Percentiles rank a stretch among this genome's conserved stretches.
These are phyloP conservation scores for Capsella bursapastoris DNA, from an alignment of 345 rosid genomes.

Conservation along the genomic window DNA sequence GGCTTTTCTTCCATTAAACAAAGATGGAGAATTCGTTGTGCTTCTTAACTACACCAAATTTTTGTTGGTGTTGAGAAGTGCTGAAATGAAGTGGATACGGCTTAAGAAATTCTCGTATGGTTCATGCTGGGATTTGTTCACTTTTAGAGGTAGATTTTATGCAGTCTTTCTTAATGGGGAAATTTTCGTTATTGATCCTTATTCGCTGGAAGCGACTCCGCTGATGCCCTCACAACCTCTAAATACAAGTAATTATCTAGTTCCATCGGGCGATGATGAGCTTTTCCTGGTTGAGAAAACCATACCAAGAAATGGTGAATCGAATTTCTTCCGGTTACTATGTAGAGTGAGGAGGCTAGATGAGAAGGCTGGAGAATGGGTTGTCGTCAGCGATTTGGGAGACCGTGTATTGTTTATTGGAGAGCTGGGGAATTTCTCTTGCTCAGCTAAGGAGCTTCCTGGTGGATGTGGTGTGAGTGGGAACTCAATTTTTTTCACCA, in stretches of 20 bases:
- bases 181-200: background rate
- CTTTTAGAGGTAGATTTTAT: conserved; percentile 19
- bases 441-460: conserved; percentile 10
- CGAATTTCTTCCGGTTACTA: background rate
- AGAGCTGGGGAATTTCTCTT: background rate
- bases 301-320: background rate
- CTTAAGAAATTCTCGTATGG: background rate
- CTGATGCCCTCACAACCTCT: background rate
- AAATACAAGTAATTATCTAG: background rate
- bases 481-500: conserved; percentile 17
- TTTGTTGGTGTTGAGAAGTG: conserved; percentile 20
- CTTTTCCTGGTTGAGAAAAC: conserved; percentile 25
- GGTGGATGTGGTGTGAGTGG: conserved; percentile 26
- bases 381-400: conserved; percentile 10
- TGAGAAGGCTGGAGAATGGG: background rate
- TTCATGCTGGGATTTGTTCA: background rate
- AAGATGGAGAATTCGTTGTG: conserved; percentile 21
- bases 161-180: background rate
- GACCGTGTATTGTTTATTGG: conserved; percentile 17
- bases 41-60: background rate
- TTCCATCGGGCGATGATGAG: conserved; percentile 18
- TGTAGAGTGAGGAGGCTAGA: conserved; percentile 28
- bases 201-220: background rate
- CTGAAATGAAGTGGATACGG: conserved; percentile 24
- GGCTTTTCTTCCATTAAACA: background rate